Base-by-base conservation (phyloP, 768 basidiomycete genomes). In the Lepiota subincarnata region DNA sequence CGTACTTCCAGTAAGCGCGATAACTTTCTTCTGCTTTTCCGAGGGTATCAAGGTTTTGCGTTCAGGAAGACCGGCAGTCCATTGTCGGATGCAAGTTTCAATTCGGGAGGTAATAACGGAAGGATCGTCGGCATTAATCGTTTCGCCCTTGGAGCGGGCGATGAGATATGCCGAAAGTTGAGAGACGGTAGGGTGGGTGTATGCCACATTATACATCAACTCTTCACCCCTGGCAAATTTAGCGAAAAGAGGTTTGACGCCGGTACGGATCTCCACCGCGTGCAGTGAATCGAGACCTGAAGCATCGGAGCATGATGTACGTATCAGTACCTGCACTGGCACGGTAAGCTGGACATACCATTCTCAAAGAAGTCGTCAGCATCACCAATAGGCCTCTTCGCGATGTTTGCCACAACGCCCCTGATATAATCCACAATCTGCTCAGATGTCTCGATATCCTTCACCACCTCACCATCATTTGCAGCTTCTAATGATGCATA, bases 1-100 rank as follows among this genome's bases (percentile, higher is more conserved):
- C 2, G 71, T 71, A 0, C 66, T 67, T 19, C 71, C 70, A 1
- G 70, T 71, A 31, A 72, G 58, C 2, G 66, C 59, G 31, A 69
- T 56, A 8, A 58, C 51, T 58, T 72, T 52, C 57, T 38, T 42
- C 26, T 50, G n/a, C 2, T 38, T 14, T 14, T 31, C 49, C 2
- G 26, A 1, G 4, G 31, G n/a, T 7, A 12, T 31, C 16, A 28
- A 50, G 1, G 19, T 18, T 19, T 3, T 4, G 31, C 49, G 49
- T 2, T 41, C 28, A 8, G 49, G 49, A 18, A 43, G 46, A 5
- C 20, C 40, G 7, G 28, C 19, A 6, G 31, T 56, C 39, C 50
- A 56, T 7, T 44, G 42, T 28, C 47, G 24, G 4, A 53, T 16
- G 22, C 37, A 56, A 7, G 50, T 14, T 19, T 42, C 7, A 37